A percentile compares a stretch with the other conserved stretches of the same genome.
Conservation (phyloP, 208 protist genomes). For the Crithidia sp. region DNA sequence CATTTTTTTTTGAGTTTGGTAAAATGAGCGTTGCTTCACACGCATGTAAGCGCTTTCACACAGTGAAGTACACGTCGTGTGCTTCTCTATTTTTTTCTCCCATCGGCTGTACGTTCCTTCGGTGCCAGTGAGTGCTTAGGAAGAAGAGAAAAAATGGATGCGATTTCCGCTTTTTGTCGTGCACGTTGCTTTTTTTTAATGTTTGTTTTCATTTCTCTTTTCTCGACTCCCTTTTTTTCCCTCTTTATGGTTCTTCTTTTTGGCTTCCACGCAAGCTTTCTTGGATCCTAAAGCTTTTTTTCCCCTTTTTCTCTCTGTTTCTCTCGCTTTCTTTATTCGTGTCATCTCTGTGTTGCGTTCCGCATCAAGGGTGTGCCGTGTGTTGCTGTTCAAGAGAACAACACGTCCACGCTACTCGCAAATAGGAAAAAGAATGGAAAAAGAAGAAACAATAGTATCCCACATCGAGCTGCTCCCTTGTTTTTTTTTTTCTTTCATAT, state of each 20-base stretch:
- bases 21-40: not conserved
- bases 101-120: not conserved
- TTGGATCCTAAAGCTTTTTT: slow-evolving; percentile 30
- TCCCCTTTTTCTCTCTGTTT: slow-evolving; percentile 22
- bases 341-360: slow-evolving; percentile 24
- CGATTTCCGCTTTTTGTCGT: slow-evolving; percentile 18
- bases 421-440: not conserved
- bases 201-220: slow-evolving; percentile 6
- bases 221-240: not conserved
- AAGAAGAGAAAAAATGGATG: not conserved
- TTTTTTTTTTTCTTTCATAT: slow-evolving; percentile 28
- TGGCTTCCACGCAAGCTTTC: slow-evolving; percentile 26
- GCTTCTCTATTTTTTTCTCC: slow-evolving; percentile 10
- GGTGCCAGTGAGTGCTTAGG: too few relatives aligned
- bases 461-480: too few relatives aligned
- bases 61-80: not conserved
- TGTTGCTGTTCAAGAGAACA: not conserved
- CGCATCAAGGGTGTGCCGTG: not conserved
- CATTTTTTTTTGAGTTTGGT: slow-evolving; percentile 12
- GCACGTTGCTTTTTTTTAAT: slow-evolving; percentile 22
- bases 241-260: slow-evolving; percentile 18
- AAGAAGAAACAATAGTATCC: too few relatives aligned
- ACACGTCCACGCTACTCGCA: not conserved
- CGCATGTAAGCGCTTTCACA: slow-evolving; percentile 8
- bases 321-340: slow-evolving; percentile 17